phyloP scores from a whole-genome alignment of 208 protist genomes.

The Trypanosoma conorhini region DNA sequence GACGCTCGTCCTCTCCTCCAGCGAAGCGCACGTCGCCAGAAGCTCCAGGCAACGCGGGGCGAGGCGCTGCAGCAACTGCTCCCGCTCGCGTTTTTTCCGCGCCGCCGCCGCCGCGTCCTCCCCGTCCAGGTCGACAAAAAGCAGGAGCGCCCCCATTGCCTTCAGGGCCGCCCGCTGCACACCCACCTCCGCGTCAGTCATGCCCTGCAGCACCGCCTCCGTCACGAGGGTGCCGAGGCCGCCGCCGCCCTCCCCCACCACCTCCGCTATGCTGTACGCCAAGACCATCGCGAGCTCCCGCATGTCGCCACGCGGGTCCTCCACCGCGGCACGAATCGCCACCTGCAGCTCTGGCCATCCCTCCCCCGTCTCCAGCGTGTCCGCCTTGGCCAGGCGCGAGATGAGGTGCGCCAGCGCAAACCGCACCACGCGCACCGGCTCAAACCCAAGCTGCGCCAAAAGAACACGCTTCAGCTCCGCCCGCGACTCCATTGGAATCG shows the following conservation, averaged over 20 bases:
- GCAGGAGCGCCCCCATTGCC: conserved; percentile 59
- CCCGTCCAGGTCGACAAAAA: conserved; percentile 29
- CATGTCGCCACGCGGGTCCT: conserved; percentile 59
- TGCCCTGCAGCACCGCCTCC: conserved; percentile 65
- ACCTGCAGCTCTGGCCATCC: conserved; percentile 73
- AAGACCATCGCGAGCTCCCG: conserved; percentile 88
- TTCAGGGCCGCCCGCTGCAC: conserved; percentile 67
- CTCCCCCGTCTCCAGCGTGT: conserved; percentile 36
- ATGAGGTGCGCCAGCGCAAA: conserved; percentile 82
- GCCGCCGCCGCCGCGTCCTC: background rate
- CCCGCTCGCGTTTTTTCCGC: conserved; percentile 29
- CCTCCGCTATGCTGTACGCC: conserved; percentile 75
- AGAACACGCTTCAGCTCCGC: conserved; percentile 60
- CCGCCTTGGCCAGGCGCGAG: conserved; percentile 66
- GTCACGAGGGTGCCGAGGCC: conserved; percentile 28
- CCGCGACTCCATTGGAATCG: conserved; percentile 40
- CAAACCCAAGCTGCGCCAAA: conserved; percentile 57
- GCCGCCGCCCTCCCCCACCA: conserved; percentile 47
- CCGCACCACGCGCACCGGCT: conserved; percentile 66
- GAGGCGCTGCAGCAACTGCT: conserved; percentile 42
- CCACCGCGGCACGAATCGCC: conserved; percentile 42
- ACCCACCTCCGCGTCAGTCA: conserved; percentile 48
- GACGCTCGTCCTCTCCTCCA: conserved; percentile 39
- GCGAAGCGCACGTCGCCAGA: conserved; percentile 29
- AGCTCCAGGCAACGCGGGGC: conserved; percentile 45